These are phyloP conservation scores for Rhizoclosmatium globosum DNA, from an alignment of 192 early-diverging fungal genomes.

Conservation along the genomic window DNA sequence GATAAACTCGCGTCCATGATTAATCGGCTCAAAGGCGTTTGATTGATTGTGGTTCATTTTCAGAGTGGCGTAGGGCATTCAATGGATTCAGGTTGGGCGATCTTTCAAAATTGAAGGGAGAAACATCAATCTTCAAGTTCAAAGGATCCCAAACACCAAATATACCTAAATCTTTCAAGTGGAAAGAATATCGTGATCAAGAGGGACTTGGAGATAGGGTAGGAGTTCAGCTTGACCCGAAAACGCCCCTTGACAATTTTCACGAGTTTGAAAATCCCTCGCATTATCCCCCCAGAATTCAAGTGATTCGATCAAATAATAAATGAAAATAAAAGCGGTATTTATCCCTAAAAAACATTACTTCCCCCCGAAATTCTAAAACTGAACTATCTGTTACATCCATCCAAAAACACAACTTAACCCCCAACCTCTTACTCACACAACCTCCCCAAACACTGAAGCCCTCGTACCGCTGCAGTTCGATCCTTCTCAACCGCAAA, in stretches of 20 bases:
- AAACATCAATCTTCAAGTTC: neutral
- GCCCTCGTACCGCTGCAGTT: slow-evolving; percentile 44
- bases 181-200: neutral
- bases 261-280: no score
- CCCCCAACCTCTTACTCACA: slow-evolving; percentile 15
- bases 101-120: neutral
- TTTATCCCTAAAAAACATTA: no score
- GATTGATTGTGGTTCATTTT: neutral
- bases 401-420: no score
- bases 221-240: neutral
- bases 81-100: neutral
- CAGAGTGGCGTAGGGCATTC: slow-evolving; percentile 1
- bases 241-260: neutral
- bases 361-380: no score
- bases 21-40: slow-evolving; percentile 19
- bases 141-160: neutral
- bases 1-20: slow-evolving; percentile 50
- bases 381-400: no score
- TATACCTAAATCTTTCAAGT: neutral
- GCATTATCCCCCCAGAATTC: no score
- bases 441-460: slow-evolving; percentile 44
- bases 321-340: no score
- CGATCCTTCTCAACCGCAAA: slow-evolving; percentile 46
- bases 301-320: no score
- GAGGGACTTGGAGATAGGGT: neutral